Evolutionary conservation across 2,329 filamentous ascomycete genomes (phyloP).

Genomic region (Phoma sp.): DNA sequence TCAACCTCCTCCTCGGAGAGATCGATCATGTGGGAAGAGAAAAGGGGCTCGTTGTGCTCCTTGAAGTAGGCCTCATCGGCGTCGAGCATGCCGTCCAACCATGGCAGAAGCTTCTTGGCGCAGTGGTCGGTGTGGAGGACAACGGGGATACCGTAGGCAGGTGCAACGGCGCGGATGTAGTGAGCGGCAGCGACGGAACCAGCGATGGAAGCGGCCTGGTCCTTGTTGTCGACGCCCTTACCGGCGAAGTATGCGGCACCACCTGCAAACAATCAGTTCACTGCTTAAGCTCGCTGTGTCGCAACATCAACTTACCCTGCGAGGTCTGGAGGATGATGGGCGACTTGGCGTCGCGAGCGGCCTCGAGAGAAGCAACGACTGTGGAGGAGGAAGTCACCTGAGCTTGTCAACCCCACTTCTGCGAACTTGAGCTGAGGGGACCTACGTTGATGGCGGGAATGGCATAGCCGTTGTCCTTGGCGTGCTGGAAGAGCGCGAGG

Average conservation of each 20-base stretch:
- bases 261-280: constrained; percentile 4
- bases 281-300: neutral
- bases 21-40: constrained; percentile 98
- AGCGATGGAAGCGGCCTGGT: constrained; percentile 87
- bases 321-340: constrained; percentile 62
- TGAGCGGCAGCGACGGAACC: constrained; percentile 84
- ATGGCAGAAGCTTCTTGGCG: constrained; percentile 98
- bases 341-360: constrained; percentile 87
- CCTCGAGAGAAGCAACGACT: constrained; percentile 78
- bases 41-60: constrained; percentile 76
- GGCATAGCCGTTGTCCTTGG: constrained; percentile 70
- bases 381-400: constrained; percentile 92
- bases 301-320: constrained; percentile 4
- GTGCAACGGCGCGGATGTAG: constrained; percentile 89
- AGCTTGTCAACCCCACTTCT: constrained; percentile 9
- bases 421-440: neutral
- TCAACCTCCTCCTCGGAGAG: constrained; percentile 78
- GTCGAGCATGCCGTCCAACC: constrained; percentile 80
- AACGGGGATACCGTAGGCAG: constrained; percentile 68
- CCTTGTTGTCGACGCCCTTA: constrained; percentile 49
- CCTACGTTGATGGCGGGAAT: constrained; percentile 47
- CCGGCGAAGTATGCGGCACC: constrained; percentile 72
- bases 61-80: constrained; percentile 97
- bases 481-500: constrained; percentile 79
- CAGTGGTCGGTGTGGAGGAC: constrained; percentile 90